These are phyloP conservation scores for Penicillium brevicompactum DNA, from an alignment of 2,329 filamentous ascomycete genomes.

Conservation along the genomic window DNA sequence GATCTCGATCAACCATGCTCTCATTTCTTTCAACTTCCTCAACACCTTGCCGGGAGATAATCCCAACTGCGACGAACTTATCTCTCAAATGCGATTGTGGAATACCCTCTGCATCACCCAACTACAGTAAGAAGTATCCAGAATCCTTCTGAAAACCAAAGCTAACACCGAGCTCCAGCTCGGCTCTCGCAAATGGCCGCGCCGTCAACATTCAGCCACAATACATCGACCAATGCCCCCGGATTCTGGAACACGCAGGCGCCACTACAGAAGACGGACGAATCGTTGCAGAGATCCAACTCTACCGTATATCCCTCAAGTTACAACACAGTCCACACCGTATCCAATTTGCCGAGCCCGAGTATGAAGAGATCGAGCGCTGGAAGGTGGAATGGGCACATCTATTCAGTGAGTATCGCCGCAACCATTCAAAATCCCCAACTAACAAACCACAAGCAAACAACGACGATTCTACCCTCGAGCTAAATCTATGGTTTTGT, in stretches of 20 bases:
- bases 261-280: constrained; percentile 34
- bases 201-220: constrained; percentile 31
- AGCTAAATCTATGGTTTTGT: constrained; percentile 39
- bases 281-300: constrained; percentile 36
- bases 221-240: constrained; percentile 34
- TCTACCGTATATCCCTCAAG: constrained; percentile 32
- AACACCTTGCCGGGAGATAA: constrained; percentile 21
- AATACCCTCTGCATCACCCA: constrained; percentile 38
- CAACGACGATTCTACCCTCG: constrained; percentile 33
- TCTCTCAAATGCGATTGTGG: constrained; percentile 36
- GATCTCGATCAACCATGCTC: constrained; percentile 39
- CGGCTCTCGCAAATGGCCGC: constrained; percentile 35
- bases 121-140: constrained; percentile 29
- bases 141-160: too few species aligned
- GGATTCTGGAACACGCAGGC: constrained; percentile 32
- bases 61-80: constrained; percentile 31
- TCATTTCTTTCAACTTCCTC: constrained; percentile 24
- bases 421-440: background rate
- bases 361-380: constrained; percentile 37
- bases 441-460: constrained; percentile 20
- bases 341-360: constrained; percentile 28
- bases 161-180: constrained; percentile 22
- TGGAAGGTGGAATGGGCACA: constrained; percentile 40
- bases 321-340: constrained; percentile 30
- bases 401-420: constrained; percentile 26